Evolutionary conservation across 2,329 filamentous ascomycete genomes (phyloP).

Genomic region (Raffaelea arxii): DNA sequence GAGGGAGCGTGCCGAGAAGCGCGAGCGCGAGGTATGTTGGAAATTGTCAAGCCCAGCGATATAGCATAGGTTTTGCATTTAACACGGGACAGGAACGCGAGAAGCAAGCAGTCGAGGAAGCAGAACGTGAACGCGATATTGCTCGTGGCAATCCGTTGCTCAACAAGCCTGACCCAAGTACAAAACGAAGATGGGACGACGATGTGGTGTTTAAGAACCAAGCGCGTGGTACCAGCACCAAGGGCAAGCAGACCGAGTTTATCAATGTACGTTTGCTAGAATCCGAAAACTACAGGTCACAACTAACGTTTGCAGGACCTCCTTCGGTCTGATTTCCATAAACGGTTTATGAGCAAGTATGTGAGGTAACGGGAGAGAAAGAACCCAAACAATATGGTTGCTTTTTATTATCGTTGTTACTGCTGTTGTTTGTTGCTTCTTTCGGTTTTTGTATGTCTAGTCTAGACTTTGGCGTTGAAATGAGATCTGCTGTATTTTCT

Average conservation of each 20-base stretch:
- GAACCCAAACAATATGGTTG: too few species aligned
- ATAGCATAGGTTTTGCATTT: too few species aligned
- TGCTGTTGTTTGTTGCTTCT: not conserved
- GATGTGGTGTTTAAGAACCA: constrained; percentile 99
- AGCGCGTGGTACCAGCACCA: constrained; percentile 87
- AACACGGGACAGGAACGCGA: constrained; percentile 57
- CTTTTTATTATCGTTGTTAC: too few species aligned
- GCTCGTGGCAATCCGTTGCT: constrained; percentile 86
- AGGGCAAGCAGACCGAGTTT: constrained; percentile 81
- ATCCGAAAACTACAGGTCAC: not conserved
- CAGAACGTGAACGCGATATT: constrained; percentile 77
- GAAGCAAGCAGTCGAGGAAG: constrained; percentile 69
- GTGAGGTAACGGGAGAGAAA: constrained; percentile 32
- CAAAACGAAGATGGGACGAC: constrained; percentile 93
- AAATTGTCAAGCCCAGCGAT: too few species aligned
- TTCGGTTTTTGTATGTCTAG: not conserved
- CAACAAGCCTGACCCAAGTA: constrained; percentile 78
- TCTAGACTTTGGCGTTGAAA: too few species aligned
- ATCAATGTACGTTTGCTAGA: constrained; percentile 62
- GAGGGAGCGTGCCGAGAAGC: constrained; percentile 70
- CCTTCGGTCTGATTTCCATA: constrained; percentile 92
- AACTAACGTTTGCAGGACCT: constrained; percentile 49
- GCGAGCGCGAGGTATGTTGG: constrained; percentile 59
- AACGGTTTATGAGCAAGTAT: constrained; percentile 80
- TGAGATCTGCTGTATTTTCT: too few species aligned